Conservation (phyloP, 495 filamentous ascomycete genomes). For the Penicillium canescens region DNA sequence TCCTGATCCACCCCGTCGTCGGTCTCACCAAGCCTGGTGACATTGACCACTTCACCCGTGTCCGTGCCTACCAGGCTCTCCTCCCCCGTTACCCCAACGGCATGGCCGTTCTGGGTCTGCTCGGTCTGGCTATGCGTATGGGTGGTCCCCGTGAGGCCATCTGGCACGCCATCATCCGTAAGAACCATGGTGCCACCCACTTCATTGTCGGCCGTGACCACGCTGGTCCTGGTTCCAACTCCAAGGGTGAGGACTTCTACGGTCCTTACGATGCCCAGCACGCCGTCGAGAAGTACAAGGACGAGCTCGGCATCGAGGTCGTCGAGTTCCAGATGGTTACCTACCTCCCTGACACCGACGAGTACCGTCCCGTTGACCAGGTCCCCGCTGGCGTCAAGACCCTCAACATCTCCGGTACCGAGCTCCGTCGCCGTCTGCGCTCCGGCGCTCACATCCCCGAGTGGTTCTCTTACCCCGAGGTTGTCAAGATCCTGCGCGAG, state of each 20-base stretch:
- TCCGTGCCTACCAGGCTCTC: conserved; percentile 96
- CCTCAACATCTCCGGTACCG: conserved; percentile 94
- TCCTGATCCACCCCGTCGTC: conserved; percentile 98
- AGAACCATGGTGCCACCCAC: conserved; percentile 98
- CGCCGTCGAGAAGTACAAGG: conserved; percentile 93
- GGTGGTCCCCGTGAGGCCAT: conserved; percentile 97
- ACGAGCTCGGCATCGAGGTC: conserved; percentile 96
- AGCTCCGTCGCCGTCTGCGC: conserved; percentile 86
- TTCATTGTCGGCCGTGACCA: conserved; percentile 99
- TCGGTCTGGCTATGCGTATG: conserved; percentile 98
- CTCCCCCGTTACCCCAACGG: conserved; percentile 98
- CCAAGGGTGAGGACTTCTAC: conserved; percentile 94
- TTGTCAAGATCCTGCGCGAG: conserved; percentile 91
- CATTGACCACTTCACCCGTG: conserved; percentile 99
- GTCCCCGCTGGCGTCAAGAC: conserved; percentile 82
- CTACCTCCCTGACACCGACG: conserved; percentile 94
- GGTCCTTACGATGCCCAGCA: conserved; percentile 98
- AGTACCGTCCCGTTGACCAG: conserved; percentile 91
- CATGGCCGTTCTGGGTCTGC: conserved; percentile 95
- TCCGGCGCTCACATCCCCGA: conserved; percentile 93
- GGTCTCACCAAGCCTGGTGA: conserved; percentile 98
- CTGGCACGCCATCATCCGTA: conserved; percentile 99
- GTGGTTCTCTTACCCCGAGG: conserved; percentile 99
- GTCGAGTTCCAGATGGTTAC: conserved; percentile 99
- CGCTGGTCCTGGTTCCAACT: conserved; percentile 95